Evolutionary conservation across 352 stramenopile genomes (phyloP), one percentile per base, ranked within the genome.

Genomic region (Heterotrichella gracilis): DNA sequence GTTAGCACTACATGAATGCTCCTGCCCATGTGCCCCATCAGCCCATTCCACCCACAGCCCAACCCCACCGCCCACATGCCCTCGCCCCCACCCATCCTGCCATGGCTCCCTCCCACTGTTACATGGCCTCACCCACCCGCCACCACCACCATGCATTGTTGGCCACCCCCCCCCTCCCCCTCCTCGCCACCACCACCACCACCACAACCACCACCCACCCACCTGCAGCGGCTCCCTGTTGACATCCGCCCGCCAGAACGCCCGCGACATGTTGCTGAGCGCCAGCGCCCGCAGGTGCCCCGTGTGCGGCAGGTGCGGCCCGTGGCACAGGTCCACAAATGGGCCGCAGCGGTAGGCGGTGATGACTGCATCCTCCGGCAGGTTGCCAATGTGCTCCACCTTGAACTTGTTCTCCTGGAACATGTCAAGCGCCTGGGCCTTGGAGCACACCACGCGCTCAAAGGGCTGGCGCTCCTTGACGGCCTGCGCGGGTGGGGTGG

Each of bases 381-480:
- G 88, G 81, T 97, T 96, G 32, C 32, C 9, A 53, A 17, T 9
- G 32, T n/a, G 32, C 75, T 90, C 80, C 73, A 82, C 82, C 82
- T 98, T 98, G 80, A 97, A 98, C 2, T 91, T 87, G 75, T 98
- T 98, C 77, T 96, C 87, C 0, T 81, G 80, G 80, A 98, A 98
- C 76, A 99, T 84, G 74, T 96, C 85, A 25, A 97, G 80, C 2
- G 89, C 90, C 76, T 98, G 87, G 25, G 94, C 88, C 78, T 97
- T 98, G 24, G 89, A 96, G 41, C 97, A 78, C 69, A 97, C 87
- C 71, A 97, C 83, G 41, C 92, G 84, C 76, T 98, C 86, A 75
- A 97, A 98, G 70, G 87, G 85, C 78, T 96, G 89, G 78, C 96
- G 96, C 70, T 86, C 74, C 80, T 96, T 96, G 73, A 89, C n/a